Evolutionary conservation across 495 filamentous ascomycete species (phyloP), one percentile per base, ranked within the genome.

Genomic region (Penicillium pancosmium): DNA sequence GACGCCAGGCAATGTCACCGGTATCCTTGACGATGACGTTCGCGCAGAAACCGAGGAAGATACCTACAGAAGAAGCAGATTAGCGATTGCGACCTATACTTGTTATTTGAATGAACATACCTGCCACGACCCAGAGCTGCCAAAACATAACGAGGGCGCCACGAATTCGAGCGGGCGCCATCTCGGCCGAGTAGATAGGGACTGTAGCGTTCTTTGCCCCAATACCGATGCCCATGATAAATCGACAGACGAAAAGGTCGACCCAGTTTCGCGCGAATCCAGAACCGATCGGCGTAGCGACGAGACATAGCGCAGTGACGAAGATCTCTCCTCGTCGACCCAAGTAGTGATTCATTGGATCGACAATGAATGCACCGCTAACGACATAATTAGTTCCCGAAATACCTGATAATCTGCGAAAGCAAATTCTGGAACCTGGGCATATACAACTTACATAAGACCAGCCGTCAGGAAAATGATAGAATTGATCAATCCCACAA

Each of bases 71-170:
- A 44, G n/a, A 21, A 44, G n/a, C 41, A 12, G 27, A 31, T 9
- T 6, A 31, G 27, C 27, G 27, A 31, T 7, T 31, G 27, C 27
- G 27, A 31, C 0, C 4, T 31, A 8, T 31, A 31, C 27, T 1
- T 9, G 27, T 1, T 4, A 8, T 31, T 31, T 8, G 27, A 9
- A 31, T 25, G 8, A 19, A 35, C 44, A 50, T 40, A 68, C 65
- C 66, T 5, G 63, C 64, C 5, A 69, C 67, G 8, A 72, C 68
- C 67, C 71, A 80, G 48, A 86, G 65, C 60, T 88, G 85, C 85
- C 85, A 88, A 16, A 79, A 83, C 84, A 89, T 88, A 50, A 88
- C 86, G 15, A 89, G 70, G 34, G 79, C 83, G 41, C 87, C 87
- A 27, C 87, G 84, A 54, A 86, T 83, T 10, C 75, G 73, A 15